Evolutionary conservation across 2,329 filamentous ascomycete genomes (phyloP), one percentile per base, ranked within the genome.

Genomic region (Ophiostoma populinum): DNA sequence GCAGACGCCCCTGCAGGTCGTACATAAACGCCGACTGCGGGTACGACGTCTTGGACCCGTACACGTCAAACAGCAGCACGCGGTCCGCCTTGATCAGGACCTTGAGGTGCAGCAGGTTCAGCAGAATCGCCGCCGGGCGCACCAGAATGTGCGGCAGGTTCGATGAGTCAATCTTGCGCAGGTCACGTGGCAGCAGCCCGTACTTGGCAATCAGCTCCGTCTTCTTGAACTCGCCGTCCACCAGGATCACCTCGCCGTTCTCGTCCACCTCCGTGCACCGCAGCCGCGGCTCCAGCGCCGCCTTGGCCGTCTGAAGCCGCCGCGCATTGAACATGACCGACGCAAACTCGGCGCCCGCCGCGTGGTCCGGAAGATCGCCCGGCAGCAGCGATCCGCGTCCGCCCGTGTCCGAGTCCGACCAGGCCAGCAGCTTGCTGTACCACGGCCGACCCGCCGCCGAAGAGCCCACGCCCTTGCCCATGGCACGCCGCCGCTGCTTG

Each of bases 1-100:
- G 77, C 29, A 98, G 63, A 52, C 92, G 93, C 10, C 82, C 82
- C 54, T 95, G 85, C 15, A 98, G 61, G 50, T 95, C 90, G 56
- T 95, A 94, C 73, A 98, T 92, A 59, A 98, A 98, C 11, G 90
- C 73, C 4, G 85, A 93, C 54, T 95, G 90, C 21, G 87, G 85
- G 49, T 94, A 93, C 0, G 85, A 92, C 46, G 92, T 83, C 40
- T 83, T 86, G 26, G 83, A 90, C 20, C 90, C 90, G 55, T 93
- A 95, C 11, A 90, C 82, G 49, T 95, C 90, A 52, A 98, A 95
- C 5, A 98, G 76, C 17, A 98, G 70, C 6, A 98, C 57, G 17
- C 86, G 79, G 50, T 98, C 82, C 43, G 86, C 73, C 59, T 94
- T 94, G 53, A 98, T 93, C 17, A 98, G 67, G 35, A 93, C 90